Conservation (phyloP, 345 rosid species). For the Limnanthes douglasii region DNA sequence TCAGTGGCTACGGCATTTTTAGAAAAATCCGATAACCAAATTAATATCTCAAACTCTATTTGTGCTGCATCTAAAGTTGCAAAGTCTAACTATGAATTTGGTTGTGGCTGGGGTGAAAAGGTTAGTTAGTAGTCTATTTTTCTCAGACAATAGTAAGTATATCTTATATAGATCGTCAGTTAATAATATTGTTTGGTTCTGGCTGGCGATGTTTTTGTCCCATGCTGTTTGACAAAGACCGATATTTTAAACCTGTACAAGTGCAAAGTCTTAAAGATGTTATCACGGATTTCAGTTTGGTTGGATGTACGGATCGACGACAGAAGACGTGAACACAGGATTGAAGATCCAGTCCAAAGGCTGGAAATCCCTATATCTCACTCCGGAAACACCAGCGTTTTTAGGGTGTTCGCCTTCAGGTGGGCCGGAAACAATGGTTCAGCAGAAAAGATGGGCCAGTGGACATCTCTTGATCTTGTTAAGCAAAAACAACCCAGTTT, state of each 20-base stretch:
- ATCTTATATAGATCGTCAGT: not conserved
- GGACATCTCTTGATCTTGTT: conserved; percentile 42
- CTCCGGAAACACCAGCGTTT: conserved; percentile 36
- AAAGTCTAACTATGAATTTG: conserved; percentile 25
- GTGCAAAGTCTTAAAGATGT: too few species aligned
- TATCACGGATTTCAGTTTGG: conserved; percentile 34
- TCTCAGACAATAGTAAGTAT: too few species aligned
- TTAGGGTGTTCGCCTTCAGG: conserved; percentile 33
- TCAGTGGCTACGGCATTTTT: conserved; percentile 27
- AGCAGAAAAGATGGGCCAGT: conserved; percentile 48
- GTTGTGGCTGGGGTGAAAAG: conserved; percentile 39
- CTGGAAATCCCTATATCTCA: conserved; percentile 19
- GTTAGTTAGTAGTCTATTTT: conserved; percentile 11
- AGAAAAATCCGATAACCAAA: conserved; percentile 12
- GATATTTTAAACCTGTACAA: too few species aligned
- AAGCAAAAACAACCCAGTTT: conserved; percentile 21
- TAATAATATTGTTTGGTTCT: not conserved
- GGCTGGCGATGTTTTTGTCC: not conserved
- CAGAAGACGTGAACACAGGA: conserved; percentile 48
- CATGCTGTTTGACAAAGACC: not conserved
- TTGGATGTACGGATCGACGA: conserved; percentile 43
- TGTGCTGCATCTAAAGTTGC: conserved; percentile 34
- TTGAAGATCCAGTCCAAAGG: conserved; percentile 34
- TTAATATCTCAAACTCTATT: conserved; percentile 1
- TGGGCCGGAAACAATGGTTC: conserved; percentile 26